These are phyloP conservation scores for Talaromyces funiculosus DNA, from an alignment of 2,329 filamentous ascomycete genomes.

Conservation along the genomic window DNA sequence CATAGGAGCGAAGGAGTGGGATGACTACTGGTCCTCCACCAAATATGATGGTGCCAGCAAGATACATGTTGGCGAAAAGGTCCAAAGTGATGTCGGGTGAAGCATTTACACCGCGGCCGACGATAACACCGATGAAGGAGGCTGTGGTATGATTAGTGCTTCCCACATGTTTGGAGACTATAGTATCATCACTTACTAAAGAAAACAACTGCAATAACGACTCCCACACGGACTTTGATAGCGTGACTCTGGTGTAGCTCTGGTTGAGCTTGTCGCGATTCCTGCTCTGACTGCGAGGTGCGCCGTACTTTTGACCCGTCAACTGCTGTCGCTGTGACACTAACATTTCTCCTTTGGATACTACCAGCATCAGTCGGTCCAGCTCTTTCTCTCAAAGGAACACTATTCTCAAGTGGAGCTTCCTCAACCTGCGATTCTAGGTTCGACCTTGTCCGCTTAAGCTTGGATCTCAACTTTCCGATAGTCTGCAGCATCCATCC, in stretches of 20 bases:
- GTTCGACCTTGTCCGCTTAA: conserved; percentile 16
- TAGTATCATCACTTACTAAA: conserved; percentile 32
- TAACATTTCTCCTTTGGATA: conserved; percentile 1
- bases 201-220: conserved; percentile 42
- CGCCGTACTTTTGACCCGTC: background rate
- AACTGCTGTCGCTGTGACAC: background rate
- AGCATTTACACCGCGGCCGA: conserved; percentile 34
- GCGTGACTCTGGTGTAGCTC: conserved; percentile 21
- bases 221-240: conserved; percentile 33
- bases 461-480: conserved; percentile 24
- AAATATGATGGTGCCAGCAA: conserved; percentile 65
- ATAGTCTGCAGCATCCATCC: conserved; percentile 43
- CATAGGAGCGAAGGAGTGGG: conserved; percentile 53
- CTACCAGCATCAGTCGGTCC: background rate
- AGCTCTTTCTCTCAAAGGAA: conserved; percentile 2
- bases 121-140: conserved; percentile 54
- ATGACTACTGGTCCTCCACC: conserved; percentile 62
- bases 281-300: background rate
- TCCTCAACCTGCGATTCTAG: conserved; percentile 6
- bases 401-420: background rate
- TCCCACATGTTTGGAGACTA: conserved; percentile 4
- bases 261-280: background rate
- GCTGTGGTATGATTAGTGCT: conserved; percentile 21
- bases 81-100: conserved; percentile 46
- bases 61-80: conserved; percentile 67